phyloP scores from a whole-genome alignment of 2,329 filamentous ascomycete genomes.

The Fusarium xylarioides region DNA sequence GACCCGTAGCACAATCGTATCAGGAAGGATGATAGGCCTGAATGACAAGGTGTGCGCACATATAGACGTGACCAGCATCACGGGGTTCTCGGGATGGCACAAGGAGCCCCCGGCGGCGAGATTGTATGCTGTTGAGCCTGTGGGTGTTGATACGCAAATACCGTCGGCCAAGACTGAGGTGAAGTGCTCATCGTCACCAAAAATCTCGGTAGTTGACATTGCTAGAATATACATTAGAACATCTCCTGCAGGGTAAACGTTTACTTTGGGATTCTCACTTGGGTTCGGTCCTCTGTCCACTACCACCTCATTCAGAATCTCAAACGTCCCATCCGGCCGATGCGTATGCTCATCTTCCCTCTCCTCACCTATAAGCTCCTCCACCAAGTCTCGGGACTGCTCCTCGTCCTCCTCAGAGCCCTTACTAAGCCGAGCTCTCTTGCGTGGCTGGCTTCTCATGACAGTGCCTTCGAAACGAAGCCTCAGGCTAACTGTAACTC shows the following conservation, averaged over 20 bases:
- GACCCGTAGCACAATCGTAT: conserved; percentile 91
- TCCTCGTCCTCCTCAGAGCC: conserved; percentile 49
- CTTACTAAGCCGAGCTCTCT: conserved; percentile 40
- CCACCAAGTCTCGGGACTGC: conserved; percentile 74
- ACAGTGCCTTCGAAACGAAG: conserved; percentile 92
- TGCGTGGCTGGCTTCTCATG: conserved; percentile 76
- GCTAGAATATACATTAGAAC: conserved; percentile 57
- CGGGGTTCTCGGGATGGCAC: conserved; percentile 95
- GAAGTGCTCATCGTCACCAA: conserved; percentile 94
- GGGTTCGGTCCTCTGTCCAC: conserved; percentile 93
- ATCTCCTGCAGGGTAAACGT: not conserved
- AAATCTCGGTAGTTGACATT: conserved; percentile 91
- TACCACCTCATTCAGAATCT: conserved; percentile 97
- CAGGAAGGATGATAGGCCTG: conserved; percentile 93
- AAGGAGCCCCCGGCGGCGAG: conserved; percentile 94
- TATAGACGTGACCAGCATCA: conserved; percentile 93
- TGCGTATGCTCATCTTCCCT: conserved; percentile 86
- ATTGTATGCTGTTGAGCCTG: conserved; percentile 94
- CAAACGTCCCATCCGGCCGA: conserved; percentile 81
- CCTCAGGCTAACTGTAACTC: conserved; percentile 87
- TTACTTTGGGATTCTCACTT: conserved; percentile 63
- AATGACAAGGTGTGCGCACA: conserved; percentile 96
- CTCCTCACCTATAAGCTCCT: conserved; percentile 89
- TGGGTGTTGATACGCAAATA: conserved; percentile 92
- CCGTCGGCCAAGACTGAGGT: conserved; percentile 94